These are phyloP conservation scores for Crithidia fasciculata DNA, from an alignment of 208 protist species.

Conservation along the genomic window DNA sequence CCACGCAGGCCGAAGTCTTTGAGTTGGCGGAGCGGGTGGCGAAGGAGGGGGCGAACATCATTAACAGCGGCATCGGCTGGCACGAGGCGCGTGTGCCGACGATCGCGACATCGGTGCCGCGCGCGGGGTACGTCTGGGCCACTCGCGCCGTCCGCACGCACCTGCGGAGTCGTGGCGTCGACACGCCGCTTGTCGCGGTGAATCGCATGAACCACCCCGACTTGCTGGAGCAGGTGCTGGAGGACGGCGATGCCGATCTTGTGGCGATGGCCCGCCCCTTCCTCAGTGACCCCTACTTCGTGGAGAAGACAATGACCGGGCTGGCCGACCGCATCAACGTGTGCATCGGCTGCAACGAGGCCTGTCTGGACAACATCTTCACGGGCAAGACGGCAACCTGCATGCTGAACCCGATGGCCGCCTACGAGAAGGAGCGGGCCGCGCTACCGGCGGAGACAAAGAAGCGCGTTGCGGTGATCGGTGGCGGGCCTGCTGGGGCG, in stretches of 20 bases:
- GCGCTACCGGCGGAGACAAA: constrained; percentile 45
- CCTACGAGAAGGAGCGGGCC: constrained; percentile 84
- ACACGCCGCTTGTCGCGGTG: constrained; percentile 88
- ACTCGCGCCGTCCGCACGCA: constrained; percentile 65
- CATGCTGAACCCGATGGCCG: constrained; percentile 92
- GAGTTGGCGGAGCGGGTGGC: constrained; percentile 75
- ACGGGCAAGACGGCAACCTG: constrained; percentile 81
- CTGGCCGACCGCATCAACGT: constrained; percentile 80
- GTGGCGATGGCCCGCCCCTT: constrained; percentile 93
- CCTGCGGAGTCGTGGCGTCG: constrained; percentile 40
- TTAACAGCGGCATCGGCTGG: constrained; percentile 96
- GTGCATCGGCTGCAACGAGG: constrained; percentile 96
- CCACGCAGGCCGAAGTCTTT: constrained; percentile 85
- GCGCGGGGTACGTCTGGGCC: constrained; percentile 83
- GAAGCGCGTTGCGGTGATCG: constrained; percentile 90
- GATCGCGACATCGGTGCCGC: constrained; percentile 90
- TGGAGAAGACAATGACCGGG: constrained; percentile 75
- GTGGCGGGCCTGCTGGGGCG: constrained; percentile 90
- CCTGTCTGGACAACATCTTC: constrained; percentile 93
- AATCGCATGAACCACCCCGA: constrained; percentile 93
- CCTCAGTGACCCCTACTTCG: constrained; percentile 91
- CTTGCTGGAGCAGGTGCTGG: constrained; percentile 81
- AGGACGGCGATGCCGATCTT: constrained; percentile 85
- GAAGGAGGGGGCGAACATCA: constrained; percentile 76
- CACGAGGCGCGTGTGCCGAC: constrained; percentile 95